Percentiles rank a stretch among this genome's conserved stretches.
phyloP scores from a whole-genome alignment of 2,329 filamentous ascomycete genomes.

The Pseudophaeomoniella oleicola region DNA sequence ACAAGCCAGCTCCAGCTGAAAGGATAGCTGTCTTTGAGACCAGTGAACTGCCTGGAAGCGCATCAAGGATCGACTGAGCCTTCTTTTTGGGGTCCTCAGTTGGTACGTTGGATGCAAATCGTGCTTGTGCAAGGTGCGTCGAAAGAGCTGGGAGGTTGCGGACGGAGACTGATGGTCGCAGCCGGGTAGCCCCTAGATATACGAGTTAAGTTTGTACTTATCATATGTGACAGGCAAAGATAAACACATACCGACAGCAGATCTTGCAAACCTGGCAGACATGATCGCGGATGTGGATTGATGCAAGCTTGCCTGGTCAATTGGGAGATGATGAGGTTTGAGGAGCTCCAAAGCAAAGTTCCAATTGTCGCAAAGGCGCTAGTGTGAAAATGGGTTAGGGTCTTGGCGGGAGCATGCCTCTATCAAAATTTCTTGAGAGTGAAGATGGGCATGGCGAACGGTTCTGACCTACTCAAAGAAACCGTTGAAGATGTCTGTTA shows the following conservation, averaged over 20 bases:
- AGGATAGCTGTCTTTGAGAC: constrained; percentile 95
- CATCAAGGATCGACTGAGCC: constrained; percentile 87
- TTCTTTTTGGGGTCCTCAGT: constrained; percentile 88
- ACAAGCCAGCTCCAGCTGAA: constrained; percentile 78
- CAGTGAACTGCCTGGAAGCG: constrained; percentile 80
- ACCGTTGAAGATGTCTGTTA: background rate
- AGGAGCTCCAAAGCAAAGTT: background rate
- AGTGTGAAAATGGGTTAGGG: background rate
- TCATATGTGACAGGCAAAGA: constrained; percentile 7
- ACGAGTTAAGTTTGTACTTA: constrained; percentile 18
- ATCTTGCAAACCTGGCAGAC: constrained; percentile 95
- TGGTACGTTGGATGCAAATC: constrained; percentile 63
- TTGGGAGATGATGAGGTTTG: constrained; percentile 1
- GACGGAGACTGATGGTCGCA: constrained; percentile 60
- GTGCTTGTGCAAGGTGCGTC: constrained; percentile 50
- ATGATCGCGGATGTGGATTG: constrained; percentile 58
- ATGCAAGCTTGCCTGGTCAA: constrained; percentile 17
- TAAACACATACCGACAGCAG: constrained; percentile 70
- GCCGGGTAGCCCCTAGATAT: constrained; percentile 66
- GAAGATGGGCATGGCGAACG: background rate
- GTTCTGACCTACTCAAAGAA: background rate
- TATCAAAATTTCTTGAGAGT: background rate
- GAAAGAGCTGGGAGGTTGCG: constrained; percentile 62
- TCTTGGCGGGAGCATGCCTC: background rate
- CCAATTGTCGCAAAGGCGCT: constrained; percentile 1